Evolutionary conservation across 345 rosid species (phyloP).

Genomic region (Sapria himalayana): DNA sequence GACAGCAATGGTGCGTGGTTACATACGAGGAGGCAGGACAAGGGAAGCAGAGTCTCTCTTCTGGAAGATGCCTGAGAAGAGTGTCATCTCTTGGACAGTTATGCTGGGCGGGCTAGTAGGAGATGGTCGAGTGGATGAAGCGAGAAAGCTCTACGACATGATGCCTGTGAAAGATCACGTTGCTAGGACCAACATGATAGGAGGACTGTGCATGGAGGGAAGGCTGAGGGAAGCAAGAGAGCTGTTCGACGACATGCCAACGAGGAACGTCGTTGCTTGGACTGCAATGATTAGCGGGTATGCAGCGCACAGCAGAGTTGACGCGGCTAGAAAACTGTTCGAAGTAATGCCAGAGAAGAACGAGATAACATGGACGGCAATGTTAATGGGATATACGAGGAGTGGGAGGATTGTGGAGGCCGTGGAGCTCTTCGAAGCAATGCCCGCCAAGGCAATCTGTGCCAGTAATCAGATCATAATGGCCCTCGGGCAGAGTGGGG

Average conservation of each 20-base stretch:
- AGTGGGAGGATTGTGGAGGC: slow-evolving; percentile 52
- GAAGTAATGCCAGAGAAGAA: slow-evolving; percentile 72
- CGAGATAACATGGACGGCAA: slow-evolving; percentile 65
- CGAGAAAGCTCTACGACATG: slow-evolving; percentile 28
- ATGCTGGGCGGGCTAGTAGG: slow-evolving; percentile 57
- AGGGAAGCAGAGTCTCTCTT: slow-evolving; percentile 38
- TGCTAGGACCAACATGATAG: slow-evolving; percentile 61
- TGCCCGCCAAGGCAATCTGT: slow-evolving; percentile 35
- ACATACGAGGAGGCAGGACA: slow-evolving; percentile 36
- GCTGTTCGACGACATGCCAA: slow-evolving; percentile 52
- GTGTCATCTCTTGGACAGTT: slow-evolving; percentile 68
- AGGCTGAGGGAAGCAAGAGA: slow-evolving; percentile 38
- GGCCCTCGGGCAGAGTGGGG: slow-evolving; percentile 40
- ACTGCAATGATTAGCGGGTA: slow-evolving; percentile 59
- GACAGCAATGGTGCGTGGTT: slow-evolving; percentile 60
- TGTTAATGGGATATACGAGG: slow-evolving; percentile 56
- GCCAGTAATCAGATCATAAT: slow-evolving; percentile 58
- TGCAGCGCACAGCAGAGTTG: slow-evolving; percentile 34
- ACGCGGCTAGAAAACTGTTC: slow-evolving; percentile 65
- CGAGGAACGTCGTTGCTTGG: slow-evolving; percentile 59
- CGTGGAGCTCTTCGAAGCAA: slow-evolving; percentile 29
- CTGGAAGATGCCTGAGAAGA: slow-evolving; percentile 58
- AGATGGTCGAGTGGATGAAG: slow-evolving; percentile 38
- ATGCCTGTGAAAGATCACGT: slow-evolving; percentile 64
- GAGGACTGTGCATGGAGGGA: slow-evolving; percentile 46